Percentiles rank a stretch among this genome's conserved stretches.
These are phyloP conservation scores for Leccinum longicurvipes DNA, from an alignment of 768 basidiomycete species.

Conservation along the genomic window DNA sequence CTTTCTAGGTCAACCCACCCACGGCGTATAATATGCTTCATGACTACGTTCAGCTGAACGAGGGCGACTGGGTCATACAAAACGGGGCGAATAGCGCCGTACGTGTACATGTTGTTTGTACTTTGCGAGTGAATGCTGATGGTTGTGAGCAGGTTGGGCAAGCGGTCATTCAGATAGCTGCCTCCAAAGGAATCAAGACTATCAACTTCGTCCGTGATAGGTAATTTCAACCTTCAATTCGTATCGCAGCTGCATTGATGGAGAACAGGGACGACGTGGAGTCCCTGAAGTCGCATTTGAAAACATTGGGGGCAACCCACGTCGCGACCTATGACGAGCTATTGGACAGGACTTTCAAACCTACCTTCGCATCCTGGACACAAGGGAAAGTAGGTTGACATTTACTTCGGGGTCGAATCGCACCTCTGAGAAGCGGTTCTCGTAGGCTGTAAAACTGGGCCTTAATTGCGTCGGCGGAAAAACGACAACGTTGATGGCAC, in stretches of 20 bases:
- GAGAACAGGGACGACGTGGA: conserved; percentile 49
- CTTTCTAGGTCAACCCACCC: conserved; percentile 67
- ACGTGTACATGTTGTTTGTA: conserved; percentile 20
- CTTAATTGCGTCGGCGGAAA: conserved; percentile 66
- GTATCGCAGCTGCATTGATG: background rate
- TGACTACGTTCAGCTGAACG: conserved; percentile 58
- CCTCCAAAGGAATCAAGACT: conserved; percentile 63
- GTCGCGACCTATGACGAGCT: conserved; percentile 79
- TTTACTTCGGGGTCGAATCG: conserved; percentile 9
- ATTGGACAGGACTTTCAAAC: conserved; percentile 49
- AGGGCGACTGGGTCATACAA: conserved; percentile 80
- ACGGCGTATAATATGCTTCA: conserved; percentile 83
- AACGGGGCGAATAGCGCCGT: conserved; percentile 87
- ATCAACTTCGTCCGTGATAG: conserved; percentile 79
- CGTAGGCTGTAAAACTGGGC: conserved; percentile 42
- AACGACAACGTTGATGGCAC: conserved; percentile 65
- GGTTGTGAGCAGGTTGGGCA: conserved; percentile 63
- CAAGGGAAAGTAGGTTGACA: conserved; percentile 46
- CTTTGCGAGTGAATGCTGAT: background rate
- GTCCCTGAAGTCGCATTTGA: conserved; percentile 48
- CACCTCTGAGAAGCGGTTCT: background rate
- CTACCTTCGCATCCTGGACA: conserved; percentile 62
- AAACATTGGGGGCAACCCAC: conserved; percentile 65
- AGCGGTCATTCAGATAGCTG: conserved; percentile 85
- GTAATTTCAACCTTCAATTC: conserved; percentile 31